Base-by-base conservation (phyloP, 2,329 filamentous ascomycete species). In the Emericellopsis cladophorae region DNA sequence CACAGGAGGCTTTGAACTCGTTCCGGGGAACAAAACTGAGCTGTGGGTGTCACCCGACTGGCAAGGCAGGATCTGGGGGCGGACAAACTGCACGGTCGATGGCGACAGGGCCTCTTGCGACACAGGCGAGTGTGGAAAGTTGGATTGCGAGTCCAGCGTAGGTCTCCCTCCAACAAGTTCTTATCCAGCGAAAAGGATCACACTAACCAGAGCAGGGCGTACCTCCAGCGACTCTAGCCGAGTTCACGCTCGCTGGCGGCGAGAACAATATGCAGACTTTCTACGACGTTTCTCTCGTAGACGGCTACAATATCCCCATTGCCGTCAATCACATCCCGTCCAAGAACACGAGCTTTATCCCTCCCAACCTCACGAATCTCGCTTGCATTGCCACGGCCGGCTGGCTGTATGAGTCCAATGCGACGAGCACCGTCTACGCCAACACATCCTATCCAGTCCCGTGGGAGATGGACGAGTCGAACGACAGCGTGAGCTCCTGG, bases 221-320 rank as follows among this genome's bases (percentile, higher is more conserved):
- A 42, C 74, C 79, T 24, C 86, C 86, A 10, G 79, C 79, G 12
- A 89, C 84, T 2, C 71, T 93, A 11, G 84, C 82, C 32, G 86
- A 93, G 54, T 89, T 92, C 60, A 87, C 81, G 41, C 70, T 90
- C 14, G 72, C 76, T 39, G 82, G 80, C 23, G 79, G 81, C 24
- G 62, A 70, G 35, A 65, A 67, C 18, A 64, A 65, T 38, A 60
- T 55, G 44, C 81, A 88, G 54, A 82, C 79, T 9, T 92, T 86
- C 57, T 90, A 89, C 61, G 85, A 92, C 57, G 84, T 92, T 46
- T 88, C 83, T 33, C 68, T 90, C 3, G 85, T 92, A 18, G 85
- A 92, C 54, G 85, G 85, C 38, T 90, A 90, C 69, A 90, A 90
- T 54, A 61, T 90, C 1, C 82, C 83, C 2, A 55, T 89, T 46